These are phyloP conservation scores for Aechmea fasciata DNA, from an alignment of 176 grass and related monocot genomes.

Conservation along the genomic window DNA sequence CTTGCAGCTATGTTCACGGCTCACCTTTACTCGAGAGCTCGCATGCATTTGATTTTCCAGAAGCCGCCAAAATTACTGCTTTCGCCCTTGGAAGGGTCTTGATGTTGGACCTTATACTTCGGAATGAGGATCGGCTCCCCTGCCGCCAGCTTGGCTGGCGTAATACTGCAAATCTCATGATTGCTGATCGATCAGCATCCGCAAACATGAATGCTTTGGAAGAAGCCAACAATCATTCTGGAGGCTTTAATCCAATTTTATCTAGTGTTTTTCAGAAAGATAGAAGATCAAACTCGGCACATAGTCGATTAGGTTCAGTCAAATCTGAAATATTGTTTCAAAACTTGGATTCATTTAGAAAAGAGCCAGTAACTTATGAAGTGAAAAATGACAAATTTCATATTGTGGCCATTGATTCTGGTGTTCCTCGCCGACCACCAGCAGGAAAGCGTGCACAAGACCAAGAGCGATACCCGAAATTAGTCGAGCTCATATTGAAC, in stretches of 20 bases:
- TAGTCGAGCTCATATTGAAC: constrained; percentile 80
- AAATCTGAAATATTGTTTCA: constrained; percentile 20
- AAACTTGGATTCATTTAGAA: constrained; percentile 24
- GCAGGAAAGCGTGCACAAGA: constrained; percentile 73
- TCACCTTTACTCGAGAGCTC: constrained; percentile 77
- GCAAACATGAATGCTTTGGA: constrained; percentile 24
- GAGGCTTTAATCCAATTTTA: constrained; percentile 29
- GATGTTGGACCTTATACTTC: constrained; percentile 80
- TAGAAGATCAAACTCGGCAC: constrained; percentile 36
- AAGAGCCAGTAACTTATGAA: constrained; percentile 19
- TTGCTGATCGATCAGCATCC: constrained; percentile 39
- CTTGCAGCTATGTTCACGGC: constrained; percentile 80
- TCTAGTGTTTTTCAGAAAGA: constrained; percentile 37
- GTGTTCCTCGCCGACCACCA: constrained; percentile 78
- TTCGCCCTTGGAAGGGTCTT: constrained; percentile 72
- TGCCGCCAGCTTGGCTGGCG: constrained; percentile 90
- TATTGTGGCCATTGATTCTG: constrained; percentile 79
- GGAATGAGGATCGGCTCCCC: constrained; percentile 91
- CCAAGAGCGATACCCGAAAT: constrained; percentile 74
- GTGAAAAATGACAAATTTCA: constrained; percentile 22
- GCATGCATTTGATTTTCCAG: constrained; percentile 61
- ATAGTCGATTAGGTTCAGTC: constrained; percentile 27
- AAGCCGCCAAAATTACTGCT: constrained; percentile 48
- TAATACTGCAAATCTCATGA: constrained; percentile 78
- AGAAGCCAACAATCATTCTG: constrained; percentile 16